Evolutionary conservation across 441 rosid genomes (phyloP), one percentile per base, ranked within the genome.

Genomic region (Jatropha multifida): DNA sequence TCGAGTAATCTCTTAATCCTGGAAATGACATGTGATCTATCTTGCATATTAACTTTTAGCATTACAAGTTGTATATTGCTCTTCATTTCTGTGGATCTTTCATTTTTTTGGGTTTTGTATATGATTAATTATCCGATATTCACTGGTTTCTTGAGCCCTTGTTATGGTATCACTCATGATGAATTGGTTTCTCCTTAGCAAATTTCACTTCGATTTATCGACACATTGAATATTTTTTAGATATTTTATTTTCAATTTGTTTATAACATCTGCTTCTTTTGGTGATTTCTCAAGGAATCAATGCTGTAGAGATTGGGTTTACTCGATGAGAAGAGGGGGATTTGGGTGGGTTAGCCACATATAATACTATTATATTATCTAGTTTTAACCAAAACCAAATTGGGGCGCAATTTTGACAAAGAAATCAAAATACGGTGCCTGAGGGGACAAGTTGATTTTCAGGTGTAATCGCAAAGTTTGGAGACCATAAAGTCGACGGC

Each of bases 231-330:
- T 32, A 32, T 1, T 32, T 32, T 32, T 32, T 32, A 2, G 32
- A 32, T 32, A 32, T 32, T 59, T 3, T 42, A 18, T 27, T n/a
- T 49, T 14, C 71, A 4, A 3, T 13, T 51, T 40, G 52, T 62
- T 71, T 49, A 72, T 4, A 62, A 32, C 59, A 3, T 18, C 73
- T 6, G 7, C 46, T 49, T 56, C 44, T 32, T 77, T 74, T 77
- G 94, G 98, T 94, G 83, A 88, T 84, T 72, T 80, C 90, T 40
- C 92, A 89, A 78, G 98, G 99, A 74, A 90, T 92, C 77, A 92
- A 94, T 76, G 93, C 97, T 68, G 98, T 97, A 82, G 98, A 90
- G 32, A 32, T 32, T 0, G 32, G 32, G 32, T 32, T 32, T 32
- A 32, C 1, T 32, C 32, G 1, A 32, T 32, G 32, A 32, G 32